Conservation (phyloP, 2,329 filamentous ascomycete genomes). For the Cladophialophora psammophila region DNA sequence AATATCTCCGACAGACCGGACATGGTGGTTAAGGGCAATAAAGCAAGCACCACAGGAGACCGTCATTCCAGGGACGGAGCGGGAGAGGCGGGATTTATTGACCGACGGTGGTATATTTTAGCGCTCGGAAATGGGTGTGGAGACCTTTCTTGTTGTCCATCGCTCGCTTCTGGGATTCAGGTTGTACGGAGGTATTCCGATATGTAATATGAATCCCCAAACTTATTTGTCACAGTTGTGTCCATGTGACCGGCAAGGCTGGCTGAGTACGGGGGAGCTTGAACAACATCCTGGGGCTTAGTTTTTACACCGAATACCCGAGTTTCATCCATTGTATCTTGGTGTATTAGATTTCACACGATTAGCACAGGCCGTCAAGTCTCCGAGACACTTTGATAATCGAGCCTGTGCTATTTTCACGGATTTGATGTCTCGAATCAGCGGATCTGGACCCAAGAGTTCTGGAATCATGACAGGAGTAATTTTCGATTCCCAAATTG, state of each 20-base stretch:
- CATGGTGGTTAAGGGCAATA: constrained; percentile 7
- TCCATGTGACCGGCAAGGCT: constrained; percentile 3
- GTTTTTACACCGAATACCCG: neutral
- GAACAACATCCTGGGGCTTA: neutral
- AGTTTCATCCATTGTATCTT: neutral
- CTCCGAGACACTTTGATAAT: neutral
- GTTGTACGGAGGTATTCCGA: constrained; percentile 1
- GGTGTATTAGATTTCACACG: neutral
- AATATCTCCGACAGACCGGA: constrained; percentile 23
- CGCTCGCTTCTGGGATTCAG: neutral
- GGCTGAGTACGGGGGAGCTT: neutral
- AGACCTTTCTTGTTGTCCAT: neutral
- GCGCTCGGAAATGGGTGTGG: constrained; percentile 1
- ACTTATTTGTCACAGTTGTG: neutral
- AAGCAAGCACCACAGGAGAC: neutral
- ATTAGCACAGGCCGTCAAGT: neutral
- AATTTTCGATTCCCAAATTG: neutral
- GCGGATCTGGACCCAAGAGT: neutral
- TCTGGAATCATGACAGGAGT: neutral
- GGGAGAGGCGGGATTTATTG: neutral
- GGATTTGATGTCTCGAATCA: neutral
- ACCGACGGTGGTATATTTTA: constrained; percentile 8
- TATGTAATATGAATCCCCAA: neutral
- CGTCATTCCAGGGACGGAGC: neutral
- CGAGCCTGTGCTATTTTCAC: neutral